phyloP scores from a whole-genome alignment of 306 rosid species.

The Quercus engelmannii region DNA sequence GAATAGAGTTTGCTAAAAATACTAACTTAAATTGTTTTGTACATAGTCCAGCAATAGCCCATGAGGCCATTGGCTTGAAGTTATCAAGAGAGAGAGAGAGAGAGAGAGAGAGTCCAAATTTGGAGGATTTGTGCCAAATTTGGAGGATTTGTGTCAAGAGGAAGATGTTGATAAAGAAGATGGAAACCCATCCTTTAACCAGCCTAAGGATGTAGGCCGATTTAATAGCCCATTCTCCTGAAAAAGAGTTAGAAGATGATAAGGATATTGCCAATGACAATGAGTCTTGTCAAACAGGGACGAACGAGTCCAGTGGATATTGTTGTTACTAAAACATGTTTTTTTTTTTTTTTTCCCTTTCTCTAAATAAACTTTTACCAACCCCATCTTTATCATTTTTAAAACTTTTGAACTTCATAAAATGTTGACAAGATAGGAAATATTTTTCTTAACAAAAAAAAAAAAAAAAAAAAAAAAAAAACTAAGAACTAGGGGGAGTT shows the following conservation, averaged over 20 bases:
- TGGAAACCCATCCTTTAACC: background rate
- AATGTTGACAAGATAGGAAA: too few relatives aligned
- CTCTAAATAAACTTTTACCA: too few relatives aligned
- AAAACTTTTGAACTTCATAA: too few relatives aligned
- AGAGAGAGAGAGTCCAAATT: constrained; percentile 29
- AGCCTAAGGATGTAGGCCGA: background rate
- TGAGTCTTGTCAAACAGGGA: constrained; percentile 18
- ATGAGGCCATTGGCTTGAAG: constrained; percentile 41
- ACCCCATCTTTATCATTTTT: too few relatives aligned
- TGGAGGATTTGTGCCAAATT: constrained; percentile 18
- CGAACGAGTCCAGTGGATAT: constrained; percentile 21
- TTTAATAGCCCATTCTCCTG: constrained; percentile 28
- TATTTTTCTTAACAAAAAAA: too few relatives aligned
- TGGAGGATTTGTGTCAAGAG: constrained; percentile 25
- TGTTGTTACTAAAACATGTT: background rate
- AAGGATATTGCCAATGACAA: constrained; percentile 18
- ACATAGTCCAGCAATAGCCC: constrained; percentile 36
- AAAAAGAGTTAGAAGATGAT: constrained; percentile 18
- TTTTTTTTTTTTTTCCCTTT: too few relatives aligned
- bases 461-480: too few relatives aligned
- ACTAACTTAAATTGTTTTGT: constrained; percentile 26
- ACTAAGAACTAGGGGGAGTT: too few relatives aligned
- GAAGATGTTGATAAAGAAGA: constrained; percentile 18
- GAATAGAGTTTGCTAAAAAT: background rate
- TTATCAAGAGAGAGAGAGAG: constrained; percentile 24